Base-by-base conservation (phyloP, 2,329 filamentous ascomycete genomes). In the Nemania sp. region DNA sequence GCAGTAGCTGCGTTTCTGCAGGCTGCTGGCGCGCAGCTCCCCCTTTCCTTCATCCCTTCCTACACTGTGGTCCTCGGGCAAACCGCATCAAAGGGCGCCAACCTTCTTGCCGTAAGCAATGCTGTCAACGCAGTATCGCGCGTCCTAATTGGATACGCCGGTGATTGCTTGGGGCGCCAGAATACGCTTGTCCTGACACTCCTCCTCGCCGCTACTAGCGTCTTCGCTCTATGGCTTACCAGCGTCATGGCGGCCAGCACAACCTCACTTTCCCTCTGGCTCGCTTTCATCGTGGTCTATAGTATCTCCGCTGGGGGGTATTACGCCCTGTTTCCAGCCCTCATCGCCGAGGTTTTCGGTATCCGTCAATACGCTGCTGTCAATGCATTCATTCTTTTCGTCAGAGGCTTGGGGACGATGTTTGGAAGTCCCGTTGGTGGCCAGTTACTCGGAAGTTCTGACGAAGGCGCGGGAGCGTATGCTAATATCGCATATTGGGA, bases 291-390 rank as follows among this genome's bases (percentile, higher is more conserved):
- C 27, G 77, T 80, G 3, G 62, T 82, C 8, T 85, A 84, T 72
- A 82, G 82, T n/a, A 64, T 80, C 60, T 78, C 81, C 3, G 79
- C 78, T 1, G 82, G 83, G 22, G 82, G 82, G 0, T 84, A 84
- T 66, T 83, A 83, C 70, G 80, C 78, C 10, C 73, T 85, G 5
- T 83, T 84, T 64, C 82, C 82, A 1, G 82, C 82, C 0, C 79
- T 82, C 10, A 80, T 84, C 15, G 80, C 81, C n/a, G 83, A 85
- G 66, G 80, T 84, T 4, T 85, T 84, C 73, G 82, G 82, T 2
- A 81, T 84, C 29, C 78, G 80, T 64, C 81, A 82, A 54, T 85
- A 84, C 68, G 82, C 82, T 0, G 81, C 81, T 22, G 82, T 85
- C 4, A 85, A 84, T 69, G 82, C 81, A 2, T 84, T 83, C 63